Conservation (phyloP, 2,329 filamentous ascomycete species). For the Alternaria panax region DNA sequence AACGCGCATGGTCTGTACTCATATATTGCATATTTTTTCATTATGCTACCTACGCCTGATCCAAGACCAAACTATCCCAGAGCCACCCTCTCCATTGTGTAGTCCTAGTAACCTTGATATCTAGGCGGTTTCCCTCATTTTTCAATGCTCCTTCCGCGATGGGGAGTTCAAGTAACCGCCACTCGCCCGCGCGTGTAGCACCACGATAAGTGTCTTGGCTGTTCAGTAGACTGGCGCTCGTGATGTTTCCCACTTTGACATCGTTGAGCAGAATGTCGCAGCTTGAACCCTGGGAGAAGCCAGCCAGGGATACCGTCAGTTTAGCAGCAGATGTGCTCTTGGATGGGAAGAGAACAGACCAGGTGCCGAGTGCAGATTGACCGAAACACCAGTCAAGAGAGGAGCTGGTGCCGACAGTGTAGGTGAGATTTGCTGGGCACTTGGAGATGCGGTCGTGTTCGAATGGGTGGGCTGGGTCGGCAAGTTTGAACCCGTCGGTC, state of each 20-base stretch:
- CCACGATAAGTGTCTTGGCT: slow-evolving; percentile 60
- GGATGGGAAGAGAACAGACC: slow-evolving; percentile 47
- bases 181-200: slow-evolving; percentile 58
- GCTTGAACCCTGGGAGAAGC: slow-evolving; percentile 54
- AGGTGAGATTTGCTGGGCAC: slow-evolving; percentile 57
- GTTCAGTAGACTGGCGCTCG: slow-evolving; percentile 46
- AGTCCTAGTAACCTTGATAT: slow-evolving; percentile 48
- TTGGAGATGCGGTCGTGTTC: slow-evolving; percentile 56
- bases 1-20: neutral
- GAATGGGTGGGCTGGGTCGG: slow-evolving; percentile 52
- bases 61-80: slow-evolving; percentile 54
- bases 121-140: slow-evolving; percentile 39
- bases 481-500: slow-evolving; percentile 53
- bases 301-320: slow-evolving; percentile 55
- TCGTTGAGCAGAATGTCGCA: slow-evolving; percentile 55
- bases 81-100: slow-evolving; percentile 53
- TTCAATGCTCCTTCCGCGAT: slow-evolving; percentile 41
- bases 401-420: slow-evolving; percentile 50
- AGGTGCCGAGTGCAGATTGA: slow-evolving; percentile 50
- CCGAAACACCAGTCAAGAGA: slow-evolving; percentile 59
- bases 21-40: neutral
- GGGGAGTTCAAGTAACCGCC: slow-evolving; percentile 55
- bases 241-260: slow-evolving; percentile 52
- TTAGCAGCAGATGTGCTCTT: slow-evolving; percentile 36
- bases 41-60: slow-evolving; percentile 32